A percentile compares a stretch with the other conserved stretches of the same genome.
Conservation (phyloP, 176 grass and related monocot genomes). For the Aegilops sharonensis region DNA sequence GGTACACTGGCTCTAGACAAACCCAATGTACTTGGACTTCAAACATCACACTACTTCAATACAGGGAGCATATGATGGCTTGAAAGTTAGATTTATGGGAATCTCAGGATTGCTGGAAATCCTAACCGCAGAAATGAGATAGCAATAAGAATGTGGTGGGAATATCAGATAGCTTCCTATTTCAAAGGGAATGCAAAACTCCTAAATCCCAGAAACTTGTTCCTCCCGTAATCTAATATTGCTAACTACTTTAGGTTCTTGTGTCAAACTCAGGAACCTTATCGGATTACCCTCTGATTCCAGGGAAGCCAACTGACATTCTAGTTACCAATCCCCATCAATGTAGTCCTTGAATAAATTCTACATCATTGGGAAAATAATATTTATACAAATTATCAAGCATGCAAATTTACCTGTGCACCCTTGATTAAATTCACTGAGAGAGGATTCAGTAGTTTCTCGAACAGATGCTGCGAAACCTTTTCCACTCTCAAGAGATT, state of each 20-base stretch:
- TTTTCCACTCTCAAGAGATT: conserved; percentile 58
- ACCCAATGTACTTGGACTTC: not conserved
- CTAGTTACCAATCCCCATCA: not conserved
- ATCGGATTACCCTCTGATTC: not conserved
- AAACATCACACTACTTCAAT: not conserved
- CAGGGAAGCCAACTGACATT: not conserved
- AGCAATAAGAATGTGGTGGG: not conserved
- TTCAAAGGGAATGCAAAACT: not conserved
- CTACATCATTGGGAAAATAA: not conserved
- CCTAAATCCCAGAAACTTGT: not conserved
- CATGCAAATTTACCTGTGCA: conserved; percentile 36
- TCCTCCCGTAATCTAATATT: not conserved
- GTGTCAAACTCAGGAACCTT: not conserved
- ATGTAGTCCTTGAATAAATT: conserved; percentile 5
- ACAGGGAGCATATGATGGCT: not conserved
- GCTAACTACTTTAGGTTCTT: not conserved
- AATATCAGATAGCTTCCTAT: not conserved
- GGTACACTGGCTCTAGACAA: not conserved
- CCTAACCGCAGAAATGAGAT: not conserved
- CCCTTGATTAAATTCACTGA: conserved; percentile 65
- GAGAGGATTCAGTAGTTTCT: conserved; percentile 53
- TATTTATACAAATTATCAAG: conserved; percentile 3
- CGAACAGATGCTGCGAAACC: conserved; percentile 55
- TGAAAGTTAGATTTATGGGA: not conserved
- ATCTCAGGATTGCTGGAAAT: not conserved